Evolutionary conservation across 2,329 filamentous ascomycete genomes (phyloP).

Genomic region (Colletotrichum graminicola): DNA sequence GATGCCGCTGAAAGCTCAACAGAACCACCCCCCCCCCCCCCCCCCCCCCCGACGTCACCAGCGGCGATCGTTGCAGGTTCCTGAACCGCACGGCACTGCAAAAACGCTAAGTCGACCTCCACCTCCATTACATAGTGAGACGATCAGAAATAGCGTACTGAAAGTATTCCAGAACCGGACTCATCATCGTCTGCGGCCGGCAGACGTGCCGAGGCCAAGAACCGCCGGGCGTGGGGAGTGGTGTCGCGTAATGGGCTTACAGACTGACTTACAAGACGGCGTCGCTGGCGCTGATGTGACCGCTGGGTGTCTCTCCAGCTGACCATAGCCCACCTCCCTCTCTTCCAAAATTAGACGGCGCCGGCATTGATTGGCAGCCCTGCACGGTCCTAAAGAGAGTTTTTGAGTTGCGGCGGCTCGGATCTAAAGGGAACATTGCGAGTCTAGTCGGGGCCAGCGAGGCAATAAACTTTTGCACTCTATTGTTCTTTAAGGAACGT

Average conservation of each 20-base stretch:
- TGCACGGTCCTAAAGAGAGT: background rate
- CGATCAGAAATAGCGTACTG: background rate
- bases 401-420: background rate
- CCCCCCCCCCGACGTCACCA: slow-evolving; percentile 32
- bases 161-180: background rate
- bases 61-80: slow-evolving; percentile 16
- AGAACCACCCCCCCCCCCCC: no score
- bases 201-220: background rate
- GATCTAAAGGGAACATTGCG: background rate
- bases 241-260: background rate
- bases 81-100: slow-evolving; percentile 4
- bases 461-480: background rate
- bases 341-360: background rate
- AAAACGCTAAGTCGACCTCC: background rate
- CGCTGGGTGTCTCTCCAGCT: background rate
- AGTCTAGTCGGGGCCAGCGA: background rate
- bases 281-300: slow-evolving; percentile 3
- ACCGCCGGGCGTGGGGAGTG: background rate
- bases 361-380: background rate
- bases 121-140: background rate
- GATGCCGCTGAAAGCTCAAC: background rate
- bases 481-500: background rate
- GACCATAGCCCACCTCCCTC: background rate
- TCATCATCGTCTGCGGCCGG: background rate
- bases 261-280: background rate